Conservation (phyloP, 2,329 filamentous ascomycete genomes). For the Monilinia vaccinii-corymbosi region DNA sequence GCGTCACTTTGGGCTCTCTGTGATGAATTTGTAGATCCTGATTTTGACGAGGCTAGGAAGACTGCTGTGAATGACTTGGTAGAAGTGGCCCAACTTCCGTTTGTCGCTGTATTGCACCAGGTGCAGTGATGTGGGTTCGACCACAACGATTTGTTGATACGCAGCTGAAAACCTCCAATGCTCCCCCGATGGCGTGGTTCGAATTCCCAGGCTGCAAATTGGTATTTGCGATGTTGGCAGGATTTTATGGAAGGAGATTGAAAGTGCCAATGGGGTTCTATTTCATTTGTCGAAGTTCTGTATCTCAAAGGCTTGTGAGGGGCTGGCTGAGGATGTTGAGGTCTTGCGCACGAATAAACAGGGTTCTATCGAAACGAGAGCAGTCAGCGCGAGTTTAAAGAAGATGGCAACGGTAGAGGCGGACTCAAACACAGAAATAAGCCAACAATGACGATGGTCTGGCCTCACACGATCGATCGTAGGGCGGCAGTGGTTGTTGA, state of each 20-base stretch:
- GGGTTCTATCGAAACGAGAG: background rate
- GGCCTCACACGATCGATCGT: background rate
- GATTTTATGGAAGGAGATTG: background rate
- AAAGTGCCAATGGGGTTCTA: conserved; percentile 1
- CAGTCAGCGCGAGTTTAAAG: background rate
- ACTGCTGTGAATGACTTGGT: background rate
- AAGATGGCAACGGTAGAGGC: background rate
- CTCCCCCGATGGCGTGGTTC: background rate
- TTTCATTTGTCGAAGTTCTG: background rate
- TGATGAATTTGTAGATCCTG: background rate
- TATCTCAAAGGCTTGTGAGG: conserved; percentile 7
- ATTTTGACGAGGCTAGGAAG: background rate
- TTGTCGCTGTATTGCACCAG: background rate
- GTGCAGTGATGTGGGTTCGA: conserved; percentile 1
- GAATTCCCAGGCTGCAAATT: background rate
- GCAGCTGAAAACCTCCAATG: background rate
- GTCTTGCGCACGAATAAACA: conserved; percentile 4
- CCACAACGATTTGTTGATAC: background rate
- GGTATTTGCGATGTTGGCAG: conserved; percentile 1
- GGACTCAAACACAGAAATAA: background rate
- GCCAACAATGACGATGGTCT: background rate
- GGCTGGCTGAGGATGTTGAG: background rate
- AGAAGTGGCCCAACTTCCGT: background rate
- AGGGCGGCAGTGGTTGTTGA: conserved; percentile 8
- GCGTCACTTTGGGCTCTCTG: conserved; percentile 1